Base-by-base conservation (phyloP, 257 asterid genomes). In the Solanum paucissectum region DNA sequence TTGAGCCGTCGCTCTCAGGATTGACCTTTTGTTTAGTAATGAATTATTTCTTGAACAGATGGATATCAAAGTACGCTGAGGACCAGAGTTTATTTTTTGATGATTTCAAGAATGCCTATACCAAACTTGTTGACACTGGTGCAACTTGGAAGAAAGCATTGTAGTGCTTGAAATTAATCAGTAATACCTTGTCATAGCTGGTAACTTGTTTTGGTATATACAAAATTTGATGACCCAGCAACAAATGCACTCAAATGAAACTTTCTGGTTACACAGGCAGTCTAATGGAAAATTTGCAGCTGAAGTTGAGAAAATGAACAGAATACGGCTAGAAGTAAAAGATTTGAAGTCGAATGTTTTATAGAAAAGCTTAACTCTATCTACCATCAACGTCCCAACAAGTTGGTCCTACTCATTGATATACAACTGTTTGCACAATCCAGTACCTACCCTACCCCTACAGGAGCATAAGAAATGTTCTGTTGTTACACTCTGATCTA, bases 21-120 rank as follows among this genome's bases (percentile, higher is more conserved):
- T 86, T 73, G 68, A 49, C 33, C 71, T 86, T 49, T 12, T 33
- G 49, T 73, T 20, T 58, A 38, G 40, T 75, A 29, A 29, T 21
- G 34, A 58, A 60, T 27, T 29, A 11, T 12, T 88, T 87, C 49
- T 55, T 76, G 52, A 81, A 86, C 93, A 96, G 97, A 91, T 96
- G 99, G 98, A 94, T 95, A 88, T 49, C 96, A 73, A 95, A 92
- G 92, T 96, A 96, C 49, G 98, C 99, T n/a, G 92, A 92, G 27
- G 93, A 96, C 79, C 94, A 96, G 88, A 87, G 89, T 86, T 92
- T 93, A 85, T 96, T 95, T 88, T 96, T 95, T 79, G 91, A 94
- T 87, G 98, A 96, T 90, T 96, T 96, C 88, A 92, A 88, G 94
- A 93, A 92, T 84, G 98, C 87, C 37, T 96, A 96, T 34, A 88